Evolutionary conservation across 78 protist genomes (phyloP).

Genomic region (Dictyostelium citrinum): DNA sequence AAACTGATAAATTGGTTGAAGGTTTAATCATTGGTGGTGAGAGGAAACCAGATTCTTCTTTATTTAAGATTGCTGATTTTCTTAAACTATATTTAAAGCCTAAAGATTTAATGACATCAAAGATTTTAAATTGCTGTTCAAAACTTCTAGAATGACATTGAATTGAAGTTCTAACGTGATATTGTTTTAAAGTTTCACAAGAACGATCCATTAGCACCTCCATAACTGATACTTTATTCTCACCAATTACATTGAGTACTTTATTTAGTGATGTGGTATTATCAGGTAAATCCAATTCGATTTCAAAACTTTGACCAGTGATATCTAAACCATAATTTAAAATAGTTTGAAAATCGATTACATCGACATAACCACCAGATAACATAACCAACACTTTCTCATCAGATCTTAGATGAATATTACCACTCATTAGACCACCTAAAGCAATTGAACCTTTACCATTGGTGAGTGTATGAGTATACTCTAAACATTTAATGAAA

Average conservation of each 20-base stretch:
- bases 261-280: conserved; percentile 55
- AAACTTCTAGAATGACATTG: conserved; percentile 71
- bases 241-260: conserved; percentile 53
- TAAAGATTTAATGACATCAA: background rate
- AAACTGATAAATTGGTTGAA: background rate
- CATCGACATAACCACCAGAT: conserved; percentile 74
- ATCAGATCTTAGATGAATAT: conserved; percentile 15
- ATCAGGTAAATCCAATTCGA: conserved; percentile 66
- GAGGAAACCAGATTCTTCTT: conserved; percentile 7
- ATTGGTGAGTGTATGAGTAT: conserved; percentile 77
- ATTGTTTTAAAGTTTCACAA: conserved; percentile 51
- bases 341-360: conserved; percentile 75
- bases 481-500: conserved; percentile 74
- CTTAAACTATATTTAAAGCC: conserved; percentile 35
- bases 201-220: conserved; percentile 78
- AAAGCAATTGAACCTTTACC: conserved; percentile 82
- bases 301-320: conserved; percentile 74
- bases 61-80: background rate
- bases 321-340: conserved; percentile 67
- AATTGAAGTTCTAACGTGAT: conserved; percentile 42
- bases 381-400: conserved; percentile 66
- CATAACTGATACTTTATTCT: conserved; percentile 45
- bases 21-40: conserved; percentile 34
- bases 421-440: conserved; percentile 70
- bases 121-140: conserved; percentile 38